A percentile compares a stretch with the other conserved stretches of the same genome.
These are phyloP conservation scores for Melaleuca alternifolia DNA, from an alignment of 345 rosid species.

Conservation along the genomic window DNA sequence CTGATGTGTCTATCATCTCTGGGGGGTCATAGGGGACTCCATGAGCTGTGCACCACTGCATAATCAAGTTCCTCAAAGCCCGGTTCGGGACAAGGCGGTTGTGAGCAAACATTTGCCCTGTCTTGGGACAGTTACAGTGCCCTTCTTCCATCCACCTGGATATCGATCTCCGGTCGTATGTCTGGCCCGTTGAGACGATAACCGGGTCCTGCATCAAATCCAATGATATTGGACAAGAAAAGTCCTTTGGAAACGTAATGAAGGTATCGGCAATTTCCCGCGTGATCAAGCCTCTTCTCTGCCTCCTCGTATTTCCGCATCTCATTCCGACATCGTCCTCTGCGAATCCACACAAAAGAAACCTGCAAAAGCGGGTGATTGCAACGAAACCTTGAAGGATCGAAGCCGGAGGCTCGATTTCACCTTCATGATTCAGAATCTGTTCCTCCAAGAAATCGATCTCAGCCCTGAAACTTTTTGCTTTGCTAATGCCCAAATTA, in stretches of 20 bases:
- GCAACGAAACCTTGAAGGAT: slow-evolving; percentile 84
- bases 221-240: slow-evolving; percentile 73
- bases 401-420: slow-evolving; percentile 70
- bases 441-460: slow-evolving; percentile 94
- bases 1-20: slow-evolving; percentile 33
- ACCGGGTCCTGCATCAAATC: slow-evolving; percentile 96
- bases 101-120: slow-evolving; percentile 64
- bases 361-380: slow-evolving; percentile 63
- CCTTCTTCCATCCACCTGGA: slow-evolving; percentile 95
- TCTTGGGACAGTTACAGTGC: slow-evolving; percentile 76
- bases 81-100: slow-evolving; percentile 69
- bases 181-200: slow-evolving; percentile 79
- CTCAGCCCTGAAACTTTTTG: slow-evolving; percentile 49
- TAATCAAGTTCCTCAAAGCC: slow-evolving; percentile 75
- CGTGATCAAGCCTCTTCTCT: slow-evolving; percentile 43
- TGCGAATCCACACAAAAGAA: slow-evolving; percentile 63
- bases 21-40: slow-evolving; percentile 51
- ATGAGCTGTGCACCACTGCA: slow-evolving; percentile 76
- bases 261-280: slow-evolving; percentile 75
- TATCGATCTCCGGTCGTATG: slow-evolving; percentile 78
- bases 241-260: slow-evolving; percentile 59
- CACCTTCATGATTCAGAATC: slow-evolving; percentile 74
- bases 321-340: slow-evolving; percentile 41
- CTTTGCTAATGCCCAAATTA: slow-evolving; percentile 45
- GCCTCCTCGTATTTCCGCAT: slow-evolving; percentile 39